Conservation (phyloP, 257 asterid species). For the Capsicum baccatum region DNA sequence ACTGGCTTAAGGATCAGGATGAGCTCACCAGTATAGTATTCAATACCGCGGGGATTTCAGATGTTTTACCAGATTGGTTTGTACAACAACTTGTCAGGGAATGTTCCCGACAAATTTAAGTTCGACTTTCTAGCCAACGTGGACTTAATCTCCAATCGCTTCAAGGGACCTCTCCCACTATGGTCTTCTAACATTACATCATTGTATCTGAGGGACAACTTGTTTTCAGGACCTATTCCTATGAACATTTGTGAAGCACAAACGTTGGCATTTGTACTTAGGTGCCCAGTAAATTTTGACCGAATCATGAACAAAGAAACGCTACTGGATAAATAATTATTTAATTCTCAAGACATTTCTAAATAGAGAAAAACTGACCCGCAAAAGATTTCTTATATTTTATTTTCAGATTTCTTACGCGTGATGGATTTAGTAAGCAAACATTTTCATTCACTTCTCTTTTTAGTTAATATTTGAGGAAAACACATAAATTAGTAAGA, state of each 20-base stretch:
- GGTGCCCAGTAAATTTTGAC: neutral
- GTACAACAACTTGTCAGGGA: constrained; percentile 41
- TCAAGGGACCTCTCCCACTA: constrained; percentile 47
- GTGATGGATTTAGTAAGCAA: no score
- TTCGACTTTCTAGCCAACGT: constrained; percentile 32
- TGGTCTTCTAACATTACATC: constrained; percentile 42
- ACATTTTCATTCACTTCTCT: no score
- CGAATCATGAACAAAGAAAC: neutral
- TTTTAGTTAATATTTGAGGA: no score
- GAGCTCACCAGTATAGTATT: constrained; percentile 34
- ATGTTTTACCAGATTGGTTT: constrained; percentile 46
- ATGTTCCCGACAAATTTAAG: constrained; percentile 32
- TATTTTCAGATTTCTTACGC: neutral
- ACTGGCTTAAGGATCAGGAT: constrained; percentile 39
- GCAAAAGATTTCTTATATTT: neutral
- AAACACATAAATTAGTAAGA: no score
- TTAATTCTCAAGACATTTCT: neutral
- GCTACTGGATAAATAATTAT: neutral
- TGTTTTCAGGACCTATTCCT: constrained; percentile 47
- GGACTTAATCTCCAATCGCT: constrained; percentile 38
- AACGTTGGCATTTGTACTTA: neutral
- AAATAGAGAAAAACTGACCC: neutral
- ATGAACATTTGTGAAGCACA: constrained; percentile 35
- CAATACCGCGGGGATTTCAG: constrained; percentile 40
- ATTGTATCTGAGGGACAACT: constrained; percentile 44